Evolutionary conservation across 2,329 filamentous ascomycete species (phyloP).

Genomic region (Bipolaris cookei): DNA sequence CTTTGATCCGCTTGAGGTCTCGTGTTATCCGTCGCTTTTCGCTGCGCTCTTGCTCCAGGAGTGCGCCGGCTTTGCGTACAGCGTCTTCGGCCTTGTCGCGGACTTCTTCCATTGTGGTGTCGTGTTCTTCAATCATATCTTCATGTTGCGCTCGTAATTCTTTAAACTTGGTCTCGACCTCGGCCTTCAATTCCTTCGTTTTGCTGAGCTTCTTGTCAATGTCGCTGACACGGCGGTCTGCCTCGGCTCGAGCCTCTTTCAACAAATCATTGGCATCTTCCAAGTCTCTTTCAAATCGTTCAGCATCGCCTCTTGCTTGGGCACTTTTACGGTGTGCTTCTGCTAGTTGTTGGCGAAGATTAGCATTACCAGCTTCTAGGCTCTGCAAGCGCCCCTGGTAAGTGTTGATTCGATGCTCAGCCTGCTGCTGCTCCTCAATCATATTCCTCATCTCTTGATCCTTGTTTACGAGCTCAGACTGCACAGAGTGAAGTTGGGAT

Average conservation of each 20-base stretch:
- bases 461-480: conserved; percentile 28
- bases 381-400: conserved; percentile 41
- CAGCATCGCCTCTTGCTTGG: conserved; percentile 31
- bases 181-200: conserved; percentile 35
- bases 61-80: conserved; percentile 40
- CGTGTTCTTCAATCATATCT: conserved; percentile 36
- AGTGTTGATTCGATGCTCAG: conserved; percentile 34
- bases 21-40: conserved; percentile 40
- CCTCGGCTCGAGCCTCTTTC: conserved; percentile 32
- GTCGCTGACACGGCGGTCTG: conserved; percentile 37
- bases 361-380: conserved; percentile 33
- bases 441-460: conserved; percentile 33
- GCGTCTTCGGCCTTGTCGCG: conserved; percentile 47
- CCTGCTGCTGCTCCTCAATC: conserved; percentile 33
- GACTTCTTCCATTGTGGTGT: conserved; percentile 36
- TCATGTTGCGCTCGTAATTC: conserved; percentile 37
- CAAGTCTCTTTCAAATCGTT: conserved; percentile 36
- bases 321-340: conserved; percentile 39
- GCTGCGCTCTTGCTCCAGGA: conserved; percentile 43
- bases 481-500: conserved; percentile 31
- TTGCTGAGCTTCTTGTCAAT: conserved; percentile 39
- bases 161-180: conserved; percentile 33
- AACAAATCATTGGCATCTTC: conserved; percentile 37
- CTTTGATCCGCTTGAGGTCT: conserved; percentile 33
- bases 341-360: conserved; percentile 44